phyloP scores from a whole-genome alignment of 495 filamentous ascomycete species.

The Pyrenula aspistea region DNA sequence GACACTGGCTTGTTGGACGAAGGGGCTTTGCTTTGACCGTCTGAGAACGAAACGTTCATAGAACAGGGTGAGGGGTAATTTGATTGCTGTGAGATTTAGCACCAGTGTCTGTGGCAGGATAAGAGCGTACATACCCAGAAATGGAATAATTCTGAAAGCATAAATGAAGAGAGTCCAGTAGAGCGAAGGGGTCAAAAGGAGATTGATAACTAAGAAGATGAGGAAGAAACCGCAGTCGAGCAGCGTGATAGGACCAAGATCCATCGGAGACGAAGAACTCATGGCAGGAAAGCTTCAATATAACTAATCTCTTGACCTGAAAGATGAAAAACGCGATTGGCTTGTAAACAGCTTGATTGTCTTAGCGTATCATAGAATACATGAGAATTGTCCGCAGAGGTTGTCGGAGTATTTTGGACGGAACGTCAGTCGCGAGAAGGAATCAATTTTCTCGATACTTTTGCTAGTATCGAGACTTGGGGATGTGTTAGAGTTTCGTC shows the following conservation, averaged over 20 bases:
- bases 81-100: slow-evolving; percentile 30
- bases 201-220: slow-evolving; percentile 48
- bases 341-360: no score
- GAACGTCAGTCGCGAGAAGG: no score
- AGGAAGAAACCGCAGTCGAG: slow-evolving; percentile 61
- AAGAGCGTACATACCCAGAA: slow-evolving; percentile 41
- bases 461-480: no score
- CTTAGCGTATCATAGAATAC: no score
- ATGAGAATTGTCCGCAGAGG: no score
- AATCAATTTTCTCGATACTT: no score
- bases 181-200: slow-evolving; percentile 48
- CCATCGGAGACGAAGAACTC: slow-evolving; percentile 26
- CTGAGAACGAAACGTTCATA: slow-evolving; percentile 41
- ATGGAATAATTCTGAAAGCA: slow-evolving; percentile 50
- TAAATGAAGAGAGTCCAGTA: slow-evolving; percentile 36
- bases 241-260: slow-evolving; percentile 54
- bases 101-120: not conserved
- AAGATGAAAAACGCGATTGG: no score
- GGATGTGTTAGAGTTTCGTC: no score
- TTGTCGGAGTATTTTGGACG: no score
- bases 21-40: slow-evolving; percentile 35
- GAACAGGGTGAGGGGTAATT: slow-evolving; percentile 44
- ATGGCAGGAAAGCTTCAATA: not conserved
- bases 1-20: slow-evolving; percentile 48
- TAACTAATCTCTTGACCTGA: no score